Conservation (phyloP, 2,329 filamentous ascomycete species). For the Chrysosporium queenslandicum region DNA sequence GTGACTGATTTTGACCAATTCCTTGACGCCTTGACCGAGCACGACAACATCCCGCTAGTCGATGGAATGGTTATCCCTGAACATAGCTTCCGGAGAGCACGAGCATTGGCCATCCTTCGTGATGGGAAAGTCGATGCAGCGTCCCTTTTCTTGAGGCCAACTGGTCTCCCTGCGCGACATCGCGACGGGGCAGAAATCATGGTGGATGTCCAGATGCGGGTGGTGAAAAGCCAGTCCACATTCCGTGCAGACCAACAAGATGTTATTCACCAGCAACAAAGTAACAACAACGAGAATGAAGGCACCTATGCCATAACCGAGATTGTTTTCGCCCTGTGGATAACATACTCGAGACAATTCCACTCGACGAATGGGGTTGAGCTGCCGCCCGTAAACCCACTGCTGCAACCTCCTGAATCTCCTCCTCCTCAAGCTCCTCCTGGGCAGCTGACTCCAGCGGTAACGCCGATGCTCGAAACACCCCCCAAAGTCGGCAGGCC, state of each 20-base stretch:
- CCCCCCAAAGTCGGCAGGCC: slow-evolving; percentile 28
- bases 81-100: slow-evolving; percentile 84
- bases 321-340: slow-evolving; percentile 89
- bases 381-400: slow-evolving; percentile 44
- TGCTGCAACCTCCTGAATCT: slow-evolving; percentile 54
- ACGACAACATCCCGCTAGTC: slow-evolving; percentile 70
- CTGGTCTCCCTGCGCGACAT: slow-evolving; percentile 75
- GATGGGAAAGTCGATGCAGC: slow-evolving; percentile 72
- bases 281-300: slow-evolving; percentile 36
- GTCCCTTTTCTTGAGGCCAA: slow-evolving; percentile 69
- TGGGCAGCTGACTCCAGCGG: slow-evolving; percentile 49
- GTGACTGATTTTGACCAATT: slow-evolving; percentile 83
- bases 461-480: slow-evolving; percentile 25
- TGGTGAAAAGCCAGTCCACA: slow-evolving; percentile 78
- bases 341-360: slow-evolving; percentile 88
- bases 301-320: slow-evolving; percentile 51
- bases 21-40: slow-evolving; percentile 68
- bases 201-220: slow-evolving; percentile 91
- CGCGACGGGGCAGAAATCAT: slow-evolving; percentile 85
- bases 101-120: slow-evolving; percentile 70
- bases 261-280: slow-evolving; percentile 50
- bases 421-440: slow-evolving; percentile 71
- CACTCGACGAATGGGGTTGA: slow-evolving; percentile 60
- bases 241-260: slow-evolving; percentile 38
- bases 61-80: slow-evolving; percentile 97